Base-by-base conservation (phyloP, 192 early-diverging fungal genomes). In the Umbelopsis ramanniana region DNA sequence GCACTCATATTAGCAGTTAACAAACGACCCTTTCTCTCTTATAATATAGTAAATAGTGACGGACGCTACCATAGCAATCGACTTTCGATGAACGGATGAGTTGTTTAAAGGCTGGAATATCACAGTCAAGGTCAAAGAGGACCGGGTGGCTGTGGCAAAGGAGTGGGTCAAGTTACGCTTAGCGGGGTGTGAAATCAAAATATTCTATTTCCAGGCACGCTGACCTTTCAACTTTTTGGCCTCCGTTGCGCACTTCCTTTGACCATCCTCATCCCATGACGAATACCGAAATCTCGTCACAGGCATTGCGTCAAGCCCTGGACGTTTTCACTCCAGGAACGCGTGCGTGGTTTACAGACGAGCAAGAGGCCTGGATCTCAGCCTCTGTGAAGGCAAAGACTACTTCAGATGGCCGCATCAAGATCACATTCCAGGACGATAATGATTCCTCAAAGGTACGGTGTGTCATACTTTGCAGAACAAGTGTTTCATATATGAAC, bases 261-360 rank as follows among this genome's bases (percentile, higher is more conserved):
- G 26, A 37, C 57, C 54, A 29, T 29, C 26, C 3, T 63, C 57
- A 63, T 63, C 57, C 57, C 1, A 63, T 63, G 57, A 63, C 57
- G 57, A 63, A 29, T 63, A 35, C 17, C 19, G 57, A 47, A 43
- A 67, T 75, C 54, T 52, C 57, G 48, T 63, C 73, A 52, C 68
- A 57, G 19, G 46, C 68, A 21, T 15, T 74, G 22, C 66, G 52
- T 67, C 79, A 81, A 50, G 72, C 82, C 38, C 79, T 93, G 47
- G 90, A 91, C 52, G 86, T 89, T 68, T 93, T 87, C 78, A 83
- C 85, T 63, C 87, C 89, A 68, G 92, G 91, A 40, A 89, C 89
- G 69, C 82, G 84, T 71, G 95, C 95, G 46, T 98, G 95, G 95
- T 94, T 97, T 76, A 85, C 87, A 67, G 93, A 98, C 73, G 88